Evolutionary conservation across 1,139 yeast species (phyloP).

Genomic region (Pichia sp.): DNA sequence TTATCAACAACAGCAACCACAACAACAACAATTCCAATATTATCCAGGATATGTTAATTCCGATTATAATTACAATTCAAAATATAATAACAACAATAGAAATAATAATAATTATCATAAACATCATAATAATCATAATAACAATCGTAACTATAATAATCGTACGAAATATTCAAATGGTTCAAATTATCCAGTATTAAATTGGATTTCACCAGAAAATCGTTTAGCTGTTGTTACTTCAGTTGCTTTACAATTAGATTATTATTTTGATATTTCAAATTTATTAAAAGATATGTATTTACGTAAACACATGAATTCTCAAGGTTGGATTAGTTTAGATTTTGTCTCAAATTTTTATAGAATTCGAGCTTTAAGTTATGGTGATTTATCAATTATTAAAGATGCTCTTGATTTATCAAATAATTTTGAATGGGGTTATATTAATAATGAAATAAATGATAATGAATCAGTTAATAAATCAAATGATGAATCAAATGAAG

Average conservation of each 20-base stretch:
- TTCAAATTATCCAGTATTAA: conserved; percentile 2
- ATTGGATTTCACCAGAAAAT: conserved; percentile 12
- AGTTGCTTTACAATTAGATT: conserved; percentile 62
- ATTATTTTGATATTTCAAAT: conserved; percentile 85
- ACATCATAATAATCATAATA: not conserved
- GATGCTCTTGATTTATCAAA: conserved; percentile 42
- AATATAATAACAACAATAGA: not conserved
- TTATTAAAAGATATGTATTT: conserved; percentile 73
- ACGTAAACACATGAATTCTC: conserved; percentile 71
- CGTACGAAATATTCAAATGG: not conserved
- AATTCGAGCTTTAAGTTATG: conserved; percentile 52
- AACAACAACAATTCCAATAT: conserved; percentile 5
- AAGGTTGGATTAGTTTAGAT: conserved; percentile 64
- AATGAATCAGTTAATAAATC: not conserved
- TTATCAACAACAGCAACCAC: not conserved
- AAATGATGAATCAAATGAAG: conserved; percentile 16
- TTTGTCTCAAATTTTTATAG: conserved; percentile 70
- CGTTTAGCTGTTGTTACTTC: conserved; percentile 12
- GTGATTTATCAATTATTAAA: conserved; percentile 40
- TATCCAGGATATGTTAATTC: not conserved
- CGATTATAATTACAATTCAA: conserved; percentile 1
- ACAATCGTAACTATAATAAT: conserved; percentile 4
- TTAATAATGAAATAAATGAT: not conserved
- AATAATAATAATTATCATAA: not conserved
- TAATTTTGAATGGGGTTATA: conserved; percentile 36